Percentiles rank a stretch among this genome's conserved stretches.
Conservation (phyloP, 441 rosid species). For the Euphorbia schlechtendalii region DNA sequence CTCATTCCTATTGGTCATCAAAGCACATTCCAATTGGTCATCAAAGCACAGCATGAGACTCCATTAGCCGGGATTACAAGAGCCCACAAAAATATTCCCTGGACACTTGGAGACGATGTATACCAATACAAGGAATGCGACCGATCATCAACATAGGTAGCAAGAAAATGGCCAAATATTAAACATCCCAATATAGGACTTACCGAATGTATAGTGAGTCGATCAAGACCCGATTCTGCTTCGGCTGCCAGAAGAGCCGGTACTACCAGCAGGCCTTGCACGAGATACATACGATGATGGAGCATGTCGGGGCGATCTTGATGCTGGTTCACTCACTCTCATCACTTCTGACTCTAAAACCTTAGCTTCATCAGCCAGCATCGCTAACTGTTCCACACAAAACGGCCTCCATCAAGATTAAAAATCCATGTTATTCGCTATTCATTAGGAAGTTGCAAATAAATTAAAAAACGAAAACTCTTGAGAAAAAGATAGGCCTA, state of each 20-base stretch:
- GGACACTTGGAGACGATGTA: background rate
- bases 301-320: constrained; percentile 26
- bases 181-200: too few relatives aligned
- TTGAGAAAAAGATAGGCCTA: too few relatives aligned
- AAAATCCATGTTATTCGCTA: background rate
- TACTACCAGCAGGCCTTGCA: constrained; percentile 28
- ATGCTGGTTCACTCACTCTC: constrained; percentile 36
- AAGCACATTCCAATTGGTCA: background rate
- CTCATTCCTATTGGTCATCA: too few relatives aligned
- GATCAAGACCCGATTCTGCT: constrained; percentile 32
- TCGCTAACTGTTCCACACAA: constrained; percentile 40
- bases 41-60: background rate
- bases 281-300: constrained; percentile 24
- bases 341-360: constrained; percentile 43
- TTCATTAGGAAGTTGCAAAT: background rate
- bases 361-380: constrained; percentile 56
- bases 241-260: constrained; percentile 31
- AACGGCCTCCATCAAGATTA: background rate
- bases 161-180: background rate
- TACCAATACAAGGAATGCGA: constrained; percentile 13
- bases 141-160: background rate
- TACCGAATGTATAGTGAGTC: constrained; percentile 19
- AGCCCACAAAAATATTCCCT: too few relatives aligned
- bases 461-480: background rate
- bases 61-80: background rate